These are phyloP conservation scores for Prunus fruticosa DNA, from an alignment of 306 rosid species.

Conservation along the genomic window DNA sequence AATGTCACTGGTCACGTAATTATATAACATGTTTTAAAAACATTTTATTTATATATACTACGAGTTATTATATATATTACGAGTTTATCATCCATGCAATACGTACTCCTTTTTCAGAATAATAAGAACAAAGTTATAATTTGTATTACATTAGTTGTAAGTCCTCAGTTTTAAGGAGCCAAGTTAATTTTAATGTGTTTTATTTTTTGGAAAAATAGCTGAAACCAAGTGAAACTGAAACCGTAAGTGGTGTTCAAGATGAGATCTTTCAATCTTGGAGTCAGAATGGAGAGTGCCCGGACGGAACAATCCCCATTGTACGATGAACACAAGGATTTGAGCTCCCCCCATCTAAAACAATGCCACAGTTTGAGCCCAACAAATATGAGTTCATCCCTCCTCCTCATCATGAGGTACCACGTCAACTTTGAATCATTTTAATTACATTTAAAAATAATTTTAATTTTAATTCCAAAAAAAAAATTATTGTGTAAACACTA, in stretches of 20 bases:
- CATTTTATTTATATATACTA: background rate
- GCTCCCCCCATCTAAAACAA: background rate
- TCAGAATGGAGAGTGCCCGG: slow-evolving; percentile 19
- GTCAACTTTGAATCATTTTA: background rate
- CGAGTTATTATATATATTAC: no score
- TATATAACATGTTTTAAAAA: background rate
- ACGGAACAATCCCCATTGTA: slow-evolving; percentile 27
- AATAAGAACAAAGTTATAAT: no score
- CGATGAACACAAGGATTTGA: background rate
- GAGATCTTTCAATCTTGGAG: slow-evolving; percentile 14
- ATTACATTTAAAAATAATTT: no score
- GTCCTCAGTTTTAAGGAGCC: no score
- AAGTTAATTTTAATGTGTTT: background rate
- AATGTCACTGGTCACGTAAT: background rate
- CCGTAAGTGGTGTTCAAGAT: background rate
- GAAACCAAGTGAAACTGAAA: background rate
- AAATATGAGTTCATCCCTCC: background rate
- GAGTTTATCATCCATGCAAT: no score
- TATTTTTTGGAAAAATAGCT: background rate
- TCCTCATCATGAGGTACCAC: background rate
- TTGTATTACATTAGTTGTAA: no score
- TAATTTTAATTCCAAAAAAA: no score
- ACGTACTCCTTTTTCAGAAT: no score
- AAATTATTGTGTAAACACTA: no score
- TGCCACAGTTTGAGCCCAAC: background rate